Evolutionary conservation across 805 yeast genomes (phyloP), one percentile per base, ranked within the genome.

Genomic region (Saturnispora sanitii): DNA sequence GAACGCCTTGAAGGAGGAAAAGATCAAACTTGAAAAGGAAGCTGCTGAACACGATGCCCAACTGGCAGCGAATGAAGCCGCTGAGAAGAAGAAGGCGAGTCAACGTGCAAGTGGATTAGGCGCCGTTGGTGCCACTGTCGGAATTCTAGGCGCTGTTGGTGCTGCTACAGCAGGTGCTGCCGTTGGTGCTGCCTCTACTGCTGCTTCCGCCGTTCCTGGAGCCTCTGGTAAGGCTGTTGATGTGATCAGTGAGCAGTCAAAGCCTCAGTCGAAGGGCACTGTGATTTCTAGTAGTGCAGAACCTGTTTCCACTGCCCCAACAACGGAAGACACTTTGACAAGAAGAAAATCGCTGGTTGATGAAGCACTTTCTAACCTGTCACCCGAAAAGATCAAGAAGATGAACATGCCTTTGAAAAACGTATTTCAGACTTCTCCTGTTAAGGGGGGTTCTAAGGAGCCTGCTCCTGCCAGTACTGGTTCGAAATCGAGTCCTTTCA

Each of bases 381-480:
- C 54, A 22, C 57, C 59, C 1, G 58, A 55, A 25, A 54, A 57
- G 33, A 30, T 51, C 18, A 43, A 43, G 29, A 54, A 48, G 31
- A 54, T 58, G 59, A 55, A 57, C 46, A 47, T 46, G n/a, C 62
- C 61, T 2, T 31, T 56, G 30, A 33, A 53, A 28, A 54, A 50
- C 30, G 12, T 37, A 11, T 17, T 26, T n/a, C 56, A 49, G 41
- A 33, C 49, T 1, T 46, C 49, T 29, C 49, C 50, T 38, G 54
- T 50, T 17, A 51, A 51, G 64, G 59, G 15, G 58, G 58, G 67
- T 33, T 67, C 68, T 43, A 63, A 64, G 43, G 61, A 68, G 30
- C 70, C 61, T 50, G 70, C 76, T 26, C 53, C 60, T n/a, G 22
- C 31, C n/a, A 40, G 42, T 65, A 68, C 33, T 71, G 68, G 35